Percentiles rank a stretch among this genome's conserved stretches.
These are phyloP conservation scores for Candida patagonica DNA, from an alignment of 805 yeast genomes.

Conservation along the genomic window DNA sequence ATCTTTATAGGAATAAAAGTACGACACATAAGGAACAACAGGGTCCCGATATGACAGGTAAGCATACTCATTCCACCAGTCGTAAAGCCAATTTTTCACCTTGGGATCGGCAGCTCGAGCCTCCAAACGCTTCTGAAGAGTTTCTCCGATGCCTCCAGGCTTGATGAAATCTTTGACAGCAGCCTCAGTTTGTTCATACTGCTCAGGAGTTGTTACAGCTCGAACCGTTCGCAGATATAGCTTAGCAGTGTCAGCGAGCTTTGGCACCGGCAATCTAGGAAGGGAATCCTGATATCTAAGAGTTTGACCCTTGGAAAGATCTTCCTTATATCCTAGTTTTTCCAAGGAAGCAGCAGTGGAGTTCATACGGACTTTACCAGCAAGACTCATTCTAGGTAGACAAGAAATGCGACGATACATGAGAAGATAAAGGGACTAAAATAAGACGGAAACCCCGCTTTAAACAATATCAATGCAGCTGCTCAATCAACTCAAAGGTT, in stretches of 20 bases:
- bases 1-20: conserved; percentile 79
- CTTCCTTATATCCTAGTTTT: conserved; percentile 20
- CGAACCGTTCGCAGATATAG: conserved; percentile 63
- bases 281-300: conserved; percentile 62
- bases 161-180: conserved; percentile 58
- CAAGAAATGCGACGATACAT: too few species aligned
- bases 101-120: conserved; percentile 45
- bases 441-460: too few species aligned
- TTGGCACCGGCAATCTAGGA: conserved; percentile 84
- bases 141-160: conserved; percentile 55
- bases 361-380: conserved; percentile 15
- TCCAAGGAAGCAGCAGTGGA: conserved; percentile 26
- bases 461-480: too few species aligned
- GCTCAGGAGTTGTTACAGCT: conserved; percentile 49
- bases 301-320: conserved; percentile 50
- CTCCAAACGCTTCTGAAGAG: conserved; percentile 56
- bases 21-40: conserved; percentile 88
- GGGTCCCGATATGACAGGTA: conserved; percentile 89
- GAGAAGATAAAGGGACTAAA: too few species aligned
- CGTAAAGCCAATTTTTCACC: conserved; percentile 78
- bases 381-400: not conserved
- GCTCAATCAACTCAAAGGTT: too few species aligned
- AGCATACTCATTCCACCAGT: conserved; percentile 91
- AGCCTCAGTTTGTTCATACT: conserved; percentile 43
- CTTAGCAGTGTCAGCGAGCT: conserved; percentile 57